phyloP scores from a whole-genome alignment of 176 grass and related monocot genomes.

The Eleusine coracana region DNA sequence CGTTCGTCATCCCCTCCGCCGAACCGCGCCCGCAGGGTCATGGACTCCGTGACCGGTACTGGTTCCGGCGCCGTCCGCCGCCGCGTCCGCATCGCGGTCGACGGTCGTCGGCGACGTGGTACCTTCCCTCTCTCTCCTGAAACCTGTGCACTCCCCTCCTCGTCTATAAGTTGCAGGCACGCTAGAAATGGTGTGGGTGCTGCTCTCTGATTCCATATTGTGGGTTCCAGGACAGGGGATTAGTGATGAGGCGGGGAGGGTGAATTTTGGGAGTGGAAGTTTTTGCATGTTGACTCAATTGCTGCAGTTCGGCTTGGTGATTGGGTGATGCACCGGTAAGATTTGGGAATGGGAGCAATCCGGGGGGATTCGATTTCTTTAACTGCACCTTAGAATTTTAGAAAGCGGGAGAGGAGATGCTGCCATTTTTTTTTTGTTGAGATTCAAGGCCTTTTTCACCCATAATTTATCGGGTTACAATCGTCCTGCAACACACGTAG shows the following conservation, averaged over 20 bases:
- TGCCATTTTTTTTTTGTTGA: neutral
- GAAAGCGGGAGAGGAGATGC: neutral
- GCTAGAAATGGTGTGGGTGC: neutral
- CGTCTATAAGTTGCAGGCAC: neutral
- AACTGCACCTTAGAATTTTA: slow-evolving; percentile 9
- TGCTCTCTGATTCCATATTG: neutral
- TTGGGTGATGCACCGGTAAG: neutral
- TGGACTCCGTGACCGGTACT: slow-evolving; percentile 19
- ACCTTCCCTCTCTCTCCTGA: slow-evolving; percentile 3
- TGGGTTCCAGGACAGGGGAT: neutral
- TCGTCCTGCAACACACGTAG: too few species aligned
- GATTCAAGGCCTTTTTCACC: too few species aligned
- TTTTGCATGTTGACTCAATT: neutral
- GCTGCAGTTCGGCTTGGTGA: slow-evolving; percentile 3
- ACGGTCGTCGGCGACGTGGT: slow-evolving; percentile 93
- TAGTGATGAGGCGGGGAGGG: neutral
- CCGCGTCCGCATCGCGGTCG: slow-evolving; percentile 72
- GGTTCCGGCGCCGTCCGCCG: neutral
- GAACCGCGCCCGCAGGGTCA: neutral
- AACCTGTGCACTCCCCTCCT: neutral
- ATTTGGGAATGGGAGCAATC: neutral
- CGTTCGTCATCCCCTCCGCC: neutral
- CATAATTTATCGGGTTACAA: too few species aligned
- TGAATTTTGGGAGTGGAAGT: neutral
- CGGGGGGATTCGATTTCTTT: neutral